Base-by-base conservation (phyloP, 2,329 filamentous ascomycete species). In the Coniochaeta sp. region DNA sequence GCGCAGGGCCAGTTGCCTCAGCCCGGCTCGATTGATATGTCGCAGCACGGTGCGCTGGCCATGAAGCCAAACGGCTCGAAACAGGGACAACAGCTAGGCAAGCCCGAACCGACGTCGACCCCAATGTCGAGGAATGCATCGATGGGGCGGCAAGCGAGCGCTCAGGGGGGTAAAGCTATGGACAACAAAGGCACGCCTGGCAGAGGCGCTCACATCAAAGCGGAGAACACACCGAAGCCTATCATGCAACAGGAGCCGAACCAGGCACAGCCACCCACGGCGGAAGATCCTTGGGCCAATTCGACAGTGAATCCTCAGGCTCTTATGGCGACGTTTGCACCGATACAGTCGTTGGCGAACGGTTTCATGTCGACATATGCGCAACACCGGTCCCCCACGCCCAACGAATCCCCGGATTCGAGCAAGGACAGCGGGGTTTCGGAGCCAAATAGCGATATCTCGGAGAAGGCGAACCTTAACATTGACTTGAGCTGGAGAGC, bases 401-500 rank as follows among this genome's bases (percentile, higher is more conserved):
- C 81, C 0, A 81, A 83, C 54, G 80, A 85, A 60, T 85, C 82
- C 7, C 82, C 82, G 0, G 82, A 84, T 57, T 85, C 81, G 2
- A 79, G 73, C 64, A 82, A 83, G 62, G 81, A 85, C 52, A 77
- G 75, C 57, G 75, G 77, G 3, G 64, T 70, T 8, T 83, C 81
- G 33, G 81, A 85, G 58, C 78, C 79, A 9, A 83, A 77, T 54
- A 84, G 80, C 60, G 82, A 85, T 57, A 77, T 84, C 16, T 75
- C 79, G 3, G 82, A 85, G 52, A 71, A 71, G 5, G 71, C 74
- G 3, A 63, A 67, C 14, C 67, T 82, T 13, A 80, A 83, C 40
- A 75, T 83, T 48, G 76, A 74, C 28, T 61, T 78, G 26, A 66
- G 70, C 46, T 83, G 77, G 76, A 68, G 70, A 42, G 69, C 71